These are phyloP conservation scores for Fusarium tjaetaba DNA, from an alignment of 2,329 filamentous ascomycete species.

Conservation along the genomic window DNA sequence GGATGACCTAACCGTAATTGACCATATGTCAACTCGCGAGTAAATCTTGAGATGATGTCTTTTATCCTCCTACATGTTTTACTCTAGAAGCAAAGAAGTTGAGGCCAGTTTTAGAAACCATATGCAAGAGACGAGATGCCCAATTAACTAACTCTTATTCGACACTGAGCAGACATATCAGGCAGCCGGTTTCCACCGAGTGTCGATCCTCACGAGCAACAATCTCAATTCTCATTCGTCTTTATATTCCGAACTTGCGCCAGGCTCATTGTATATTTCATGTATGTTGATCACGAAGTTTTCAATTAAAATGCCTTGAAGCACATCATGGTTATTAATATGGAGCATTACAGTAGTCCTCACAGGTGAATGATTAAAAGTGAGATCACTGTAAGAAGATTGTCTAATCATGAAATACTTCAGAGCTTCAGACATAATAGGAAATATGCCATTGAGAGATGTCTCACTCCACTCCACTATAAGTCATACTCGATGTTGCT, in stretches of 20 bases:
- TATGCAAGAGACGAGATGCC: not conserved
- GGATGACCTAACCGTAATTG: not conserved
- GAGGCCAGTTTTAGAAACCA: not conserved
- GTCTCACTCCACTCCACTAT: not conserved
- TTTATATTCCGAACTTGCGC: not conserved
- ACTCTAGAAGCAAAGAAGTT: not conserved
- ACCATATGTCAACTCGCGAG: not conserved
- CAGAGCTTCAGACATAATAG: not conserved
- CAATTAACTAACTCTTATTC: not conserved
- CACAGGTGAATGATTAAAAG: too few species aligned
- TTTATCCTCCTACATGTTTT: not conserved
- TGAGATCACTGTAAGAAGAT: not conserved
- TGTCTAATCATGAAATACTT: not conserved
- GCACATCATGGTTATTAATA: not conserved
- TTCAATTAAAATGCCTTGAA: not conserved
- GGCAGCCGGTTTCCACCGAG: slow-evolving; percentile 5
- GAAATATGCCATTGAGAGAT: not conserved
- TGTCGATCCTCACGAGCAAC: slow-evolving; percentile 13
- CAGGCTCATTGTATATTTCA: too few species aligned
- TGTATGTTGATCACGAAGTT: not conserved
- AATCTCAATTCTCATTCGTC: slow-evolving; percentile 8
- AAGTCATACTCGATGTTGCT: not conserved
- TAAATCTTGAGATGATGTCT: not conserved
- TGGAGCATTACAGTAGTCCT: not conserved
- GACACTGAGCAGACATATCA: not conserved